Evolutionary conservation across 257 asterid genomes (phyloP), one percentile per base, ranked within the genome.

Genomic region (Scutellaria barbata): DNA sequence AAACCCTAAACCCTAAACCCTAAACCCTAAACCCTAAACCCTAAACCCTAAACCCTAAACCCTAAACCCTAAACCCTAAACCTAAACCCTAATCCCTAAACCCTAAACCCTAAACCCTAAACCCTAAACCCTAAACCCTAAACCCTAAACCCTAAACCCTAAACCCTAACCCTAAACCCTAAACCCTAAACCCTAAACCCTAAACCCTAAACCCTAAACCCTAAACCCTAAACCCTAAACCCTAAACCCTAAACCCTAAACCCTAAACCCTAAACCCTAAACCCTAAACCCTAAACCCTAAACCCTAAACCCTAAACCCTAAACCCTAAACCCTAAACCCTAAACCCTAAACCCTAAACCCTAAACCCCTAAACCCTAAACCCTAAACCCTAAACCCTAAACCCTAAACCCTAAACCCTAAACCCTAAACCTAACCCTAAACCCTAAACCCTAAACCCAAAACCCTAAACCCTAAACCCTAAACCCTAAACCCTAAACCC

Each of bases 11-110:
- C 54, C 54, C 17, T 48, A 48, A 48, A 9, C 54, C 54, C 54
- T 13, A 48, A 48, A 9, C 54, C 16, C 54, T 11, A 48, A 48
- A 48, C 54, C 54, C 54, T 9, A 48, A 48, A 48, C 54, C 54
- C 54, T 48, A 48, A 48, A 48, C 54, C 54, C 54, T 48, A 48
- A 48, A 48, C 54, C 54, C 54, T 48, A 48, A 48, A 48, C 16
- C 54, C 54, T 48, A 48, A 48, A 48, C 54, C 54, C 54, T 48
- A 48, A 48, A 48, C 54, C 54, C 54, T 48, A 45, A 45, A 45
- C 50, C 12, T 2, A 48, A 48, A 11, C 54, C 54, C 17, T 11
- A 48, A 48, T 1, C 54, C 54, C 17, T 11, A 48, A 48, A 11
- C 54, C 54, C 17, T 11, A 48, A 48, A 11, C 54, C 54, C 17